Evolutionary conservation across 1,284 basidiomycete genomes (phyloP).

Genomic region (Ganoderma boninense): DNA sequence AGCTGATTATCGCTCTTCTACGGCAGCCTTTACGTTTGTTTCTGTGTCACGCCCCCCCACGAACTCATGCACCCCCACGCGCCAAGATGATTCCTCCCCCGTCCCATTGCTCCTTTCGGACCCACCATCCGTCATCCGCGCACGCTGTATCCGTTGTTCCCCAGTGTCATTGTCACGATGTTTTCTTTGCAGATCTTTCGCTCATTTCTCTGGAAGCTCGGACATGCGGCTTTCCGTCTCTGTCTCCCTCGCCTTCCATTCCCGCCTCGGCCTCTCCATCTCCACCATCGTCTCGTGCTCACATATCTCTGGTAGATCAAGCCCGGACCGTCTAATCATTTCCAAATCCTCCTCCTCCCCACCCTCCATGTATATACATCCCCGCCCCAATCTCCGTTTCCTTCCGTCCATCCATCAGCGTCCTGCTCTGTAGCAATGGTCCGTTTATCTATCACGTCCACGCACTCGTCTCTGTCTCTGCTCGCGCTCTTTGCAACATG

Average conservation of each 20-base stretch:
- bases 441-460: background rate
- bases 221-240: constrained; percentile 15
- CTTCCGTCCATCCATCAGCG: background rate
- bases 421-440: background rate
- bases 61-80: background rate
- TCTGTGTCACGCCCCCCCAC: constrained; percentile 1
- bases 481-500: background rate
- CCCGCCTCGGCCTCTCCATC: background rate
- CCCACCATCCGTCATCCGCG: background rate
- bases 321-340: background rate
- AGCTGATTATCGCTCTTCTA: background rate
- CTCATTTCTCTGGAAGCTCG: constrained; percentile 13
- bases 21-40: background rate
- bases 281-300: background rate
- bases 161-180: background rate
- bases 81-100: background rate
- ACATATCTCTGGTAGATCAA: constrained; percentile 3
- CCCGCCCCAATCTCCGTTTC: background rate
- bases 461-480: constrained; percentile 1
- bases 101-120: background rate
- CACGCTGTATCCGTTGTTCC: constrained; percentile 2
- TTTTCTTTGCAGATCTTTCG: constrained; percentile 3
- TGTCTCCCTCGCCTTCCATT: background rate
- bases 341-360: background rate
- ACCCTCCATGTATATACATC: background rate